Percentiles rank a stretch among this genome's conserved stretches.
Conservation (phyloP, 768 basidiomycete genomes). For the Gymnopilus junonius region DNA sequence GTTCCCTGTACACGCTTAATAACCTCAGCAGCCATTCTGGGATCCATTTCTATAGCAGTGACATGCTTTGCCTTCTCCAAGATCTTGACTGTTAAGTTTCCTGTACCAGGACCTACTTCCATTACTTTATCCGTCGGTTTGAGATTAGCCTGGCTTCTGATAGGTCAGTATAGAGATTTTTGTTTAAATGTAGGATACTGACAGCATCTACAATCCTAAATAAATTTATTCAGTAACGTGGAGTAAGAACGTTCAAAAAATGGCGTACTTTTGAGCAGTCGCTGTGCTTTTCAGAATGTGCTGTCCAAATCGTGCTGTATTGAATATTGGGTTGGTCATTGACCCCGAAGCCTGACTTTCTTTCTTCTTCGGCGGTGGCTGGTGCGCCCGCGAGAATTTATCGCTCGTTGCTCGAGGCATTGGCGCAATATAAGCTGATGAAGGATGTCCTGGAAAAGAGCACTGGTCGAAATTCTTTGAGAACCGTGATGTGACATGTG, state of each 20-base stretch:
- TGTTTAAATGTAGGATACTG: conserved; percentile 21
- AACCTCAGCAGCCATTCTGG: conserved; percentile 97
- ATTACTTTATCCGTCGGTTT: conserved; percentile 95
- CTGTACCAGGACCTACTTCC: conserved; percentile 97
- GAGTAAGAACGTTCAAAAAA: neutral
- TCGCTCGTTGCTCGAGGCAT: conserved; percentile 86
- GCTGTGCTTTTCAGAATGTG: conserved; percentile 96
- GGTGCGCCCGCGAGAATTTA: conserved; percentile 72
- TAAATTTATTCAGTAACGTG: conserved; percentile 11
- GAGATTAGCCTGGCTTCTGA: conserved; percentile 71
- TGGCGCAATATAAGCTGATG: neutral
- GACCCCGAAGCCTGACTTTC: conserved; percentile 47
- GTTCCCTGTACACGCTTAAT: conserved; percentile 97
- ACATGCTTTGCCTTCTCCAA: conserved; percentile 92
- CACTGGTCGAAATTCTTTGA: neutral
- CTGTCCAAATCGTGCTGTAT: conserved; percentile 94
- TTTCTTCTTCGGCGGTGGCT: conserved; percentile 58
- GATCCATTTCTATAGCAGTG: conserved; percentile 97
- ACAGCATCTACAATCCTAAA: conserved; percentile 50
- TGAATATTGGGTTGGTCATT: conserved; percentile 87
- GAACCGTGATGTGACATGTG: neutral
- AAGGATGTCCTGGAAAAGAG: neutral
- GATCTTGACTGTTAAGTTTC: conserved; percentile 93
- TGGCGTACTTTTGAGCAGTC: conserved; percentile 82
- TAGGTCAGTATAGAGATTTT: neutral